Conservation (phyloP, 2,329 filamentous ascomycete genomes). For the Xylaria sp. region DNA sequence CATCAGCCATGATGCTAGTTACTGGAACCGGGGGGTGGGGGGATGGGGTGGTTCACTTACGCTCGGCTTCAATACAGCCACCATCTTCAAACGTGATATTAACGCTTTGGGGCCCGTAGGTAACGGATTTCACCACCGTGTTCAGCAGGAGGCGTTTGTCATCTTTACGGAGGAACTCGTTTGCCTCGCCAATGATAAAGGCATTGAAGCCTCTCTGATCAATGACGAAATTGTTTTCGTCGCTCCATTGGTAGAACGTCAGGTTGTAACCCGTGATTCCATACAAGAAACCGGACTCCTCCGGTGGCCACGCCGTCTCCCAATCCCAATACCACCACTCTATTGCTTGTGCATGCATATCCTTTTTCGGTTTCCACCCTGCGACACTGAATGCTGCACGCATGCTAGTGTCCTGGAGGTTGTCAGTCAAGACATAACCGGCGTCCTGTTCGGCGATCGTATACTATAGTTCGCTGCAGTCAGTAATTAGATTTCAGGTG, state of each 20-base stretch:
- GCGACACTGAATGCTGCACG: slow-evolving; percentile 68
- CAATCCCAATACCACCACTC: slow-evolving; percentile 68
- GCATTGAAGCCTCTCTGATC: slow-evolving; percentile 71
- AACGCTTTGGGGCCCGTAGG: slow-evolving; percentile 64
- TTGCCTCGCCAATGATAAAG: slow-evolving; percentile 67
- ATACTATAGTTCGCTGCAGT: slow-evolving; percentile 5
- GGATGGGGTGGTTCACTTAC: slow-evolving; percentile 33
- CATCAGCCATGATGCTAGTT: slow-evolving; percentile 31
- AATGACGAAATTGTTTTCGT: slow-evolving; percentile 69
- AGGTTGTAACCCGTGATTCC: slow-evolving; percentile 68
- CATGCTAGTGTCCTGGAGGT: slow-evolving; percentile 70
- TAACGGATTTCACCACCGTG: slow-evolving; percentile 66
- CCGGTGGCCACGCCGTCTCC: slow-evolving; percentile 68
- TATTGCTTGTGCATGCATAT: slow-evolving; percentile 67
- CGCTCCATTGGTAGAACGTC: slow-evolving; percentile 71
- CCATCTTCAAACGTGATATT: slow-evolving; percentile 64
- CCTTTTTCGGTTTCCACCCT: slow-evolving; percentile 69
- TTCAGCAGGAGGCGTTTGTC: slow-evolving; percentile 69
- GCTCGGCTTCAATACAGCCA: slow-evolving; percentile 49
- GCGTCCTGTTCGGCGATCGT: slow-evolving; percentile 61
- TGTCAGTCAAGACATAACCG: slow-evolving; percentile 66
- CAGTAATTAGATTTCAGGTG: background rate
- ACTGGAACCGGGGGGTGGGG: no score
- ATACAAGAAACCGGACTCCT: slow-evolving; percentile 66
- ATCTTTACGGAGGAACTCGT: slow-evolving; percentile 65